Base-by-base conservation (phyloP, 2,329 filamentous ascomycete genomes). In the Calonectria pseudoturangicola region DNA sequence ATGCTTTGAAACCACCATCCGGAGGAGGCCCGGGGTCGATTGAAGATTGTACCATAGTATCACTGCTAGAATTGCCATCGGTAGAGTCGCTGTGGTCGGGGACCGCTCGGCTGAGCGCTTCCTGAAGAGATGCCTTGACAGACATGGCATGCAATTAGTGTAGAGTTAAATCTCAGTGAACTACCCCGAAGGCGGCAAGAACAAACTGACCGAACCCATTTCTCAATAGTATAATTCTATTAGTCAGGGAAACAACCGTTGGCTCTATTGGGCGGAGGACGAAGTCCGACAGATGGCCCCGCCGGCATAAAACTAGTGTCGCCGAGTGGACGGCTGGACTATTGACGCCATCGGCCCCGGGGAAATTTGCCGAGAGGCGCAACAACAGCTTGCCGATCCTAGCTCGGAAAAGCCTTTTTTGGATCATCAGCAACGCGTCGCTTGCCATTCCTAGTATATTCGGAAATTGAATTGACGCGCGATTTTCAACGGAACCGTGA, bases 271-370 rank as follows among this genome's bases (percentile, higher is more conserved):
- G 18, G 33, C 33, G 54, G 54, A 33, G 33, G 54, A 58, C 33
- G 54, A 58, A 58, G n/a, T 41, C 54, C 33, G 54, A 58, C 54
- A 9, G 33, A 21, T 10, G 12, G 33, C 33, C 54, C 54, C 54
- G 33, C 54, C 21, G 13, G 21, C 2, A 15, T 12, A 16, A 58
- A 25, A 41, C 33, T 58, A 58, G 54, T 41, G 54, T 41, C n/a
- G 33, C 54, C n/a, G 7, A 41, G 33, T 41, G 33, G 33, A 21
- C 18, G 51, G 30, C 16, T 56, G n/a, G 51, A 9, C 51, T 36
- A 56, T 56, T 56, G 51, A 56, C 51, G 51, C 51, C 51, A 56
- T 56, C 51, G 51, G 30, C 51, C 51, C 18, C 30, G 4, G 28
- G 47, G 16, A 36, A 56, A 36, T 36, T 30, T 36, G 30, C 30